Evolutionary conservation across 208 protist genomes (phyloP), one percentile per base, ranked within the genome.

Genomic region (Crithidia thermophila): DNA sequence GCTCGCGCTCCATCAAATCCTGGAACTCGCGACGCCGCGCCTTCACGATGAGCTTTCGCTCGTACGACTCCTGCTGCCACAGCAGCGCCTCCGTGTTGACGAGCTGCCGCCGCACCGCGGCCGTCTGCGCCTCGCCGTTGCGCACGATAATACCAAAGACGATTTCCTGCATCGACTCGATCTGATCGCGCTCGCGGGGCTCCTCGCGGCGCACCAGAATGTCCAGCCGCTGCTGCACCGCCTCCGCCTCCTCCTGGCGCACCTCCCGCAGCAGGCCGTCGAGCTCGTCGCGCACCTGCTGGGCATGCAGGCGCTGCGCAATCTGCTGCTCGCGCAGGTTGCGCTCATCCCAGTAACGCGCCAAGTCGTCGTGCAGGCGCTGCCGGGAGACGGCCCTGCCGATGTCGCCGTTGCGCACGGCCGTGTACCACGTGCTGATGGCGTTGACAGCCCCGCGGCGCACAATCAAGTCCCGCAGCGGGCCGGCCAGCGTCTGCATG

Each of bases 11-110:
- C 53, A 84, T 72, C 46, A 79, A 46, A 8, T 57, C 36, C 30
- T 71, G 70, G 49, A 79, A 76, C 1, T 4, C 60, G 33, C 49
- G 71, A 7, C 43, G 51, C 70, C 74, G 77, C 55, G 72, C 67
- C 34, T 63, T 51, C 49, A 31, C 53, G 20, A 84, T 56, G 25
- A 56, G 21, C 40, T 82, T 60, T n/a, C 79, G 72, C 64, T 78
- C 79, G 53, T 84, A 79, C 18, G 63, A 79, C 56, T 86, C 79
- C 28, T 80, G 45, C 52, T 84, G 77, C 68, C 68, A 79, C 14
- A 89, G 34, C 0, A 81, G 71, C n/a, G 76, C 69, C 39, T 81
- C 46, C 25, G 42, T 37, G 46, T 67, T 75, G 16, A 63, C 53
- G 9, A 63, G 21, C 20, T 57, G 31, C 1, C 43, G 20, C 20